Percentiles rank a stretch among this genome's conserved stretches.
Conservation (phyloP, 805 yeast genomes). For the Myxozyma lipomycoides region DNA sequence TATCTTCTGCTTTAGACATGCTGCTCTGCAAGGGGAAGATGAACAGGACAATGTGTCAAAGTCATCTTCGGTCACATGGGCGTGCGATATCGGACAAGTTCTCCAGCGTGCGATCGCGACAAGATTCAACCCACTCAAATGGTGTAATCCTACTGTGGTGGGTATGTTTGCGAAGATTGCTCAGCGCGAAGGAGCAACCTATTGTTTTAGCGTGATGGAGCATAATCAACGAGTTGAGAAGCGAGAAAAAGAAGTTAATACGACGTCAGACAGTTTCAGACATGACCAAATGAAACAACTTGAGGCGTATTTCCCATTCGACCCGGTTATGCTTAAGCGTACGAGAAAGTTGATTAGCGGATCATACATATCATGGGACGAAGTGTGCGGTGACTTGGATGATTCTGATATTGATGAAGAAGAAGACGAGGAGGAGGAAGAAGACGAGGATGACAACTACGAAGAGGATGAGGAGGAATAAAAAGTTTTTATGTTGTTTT, state of each 20-base stretch:
- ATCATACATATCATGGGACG: conserved; percentile 78
- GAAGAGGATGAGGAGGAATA: conserved; percentile 33
- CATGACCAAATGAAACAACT: conserved; percentile 45
- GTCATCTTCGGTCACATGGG: conserved; percentile 52
- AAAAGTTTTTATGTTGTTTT: no score
- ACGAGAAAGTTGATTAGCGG: conserved; percentile 53
- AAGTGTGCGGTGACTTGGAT: conserved; percentile 56
- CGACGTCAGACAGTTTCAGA: background rate
- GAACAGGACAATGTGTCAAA: conserved; percentile 32
- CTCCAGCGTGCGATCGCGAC: conserved; percentile 82
- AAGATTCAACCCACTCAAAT: conserved; percentile 88
- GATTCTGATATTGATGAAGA: conserved; percentile 46
- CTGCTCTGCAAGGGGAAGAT: conserved; percentile 45
- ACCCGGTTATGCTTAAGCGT: conserved; percentile 72
- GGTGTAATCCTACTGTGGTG: conserved; percentile 90
- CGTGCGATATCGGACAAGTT: conserved; percentile 73
- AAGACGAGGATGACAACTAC: conserved; percentile 34
- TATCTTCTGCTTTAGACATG: conserved; percentile 85
- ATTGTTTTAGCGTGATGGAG: conserved; percentile 89
- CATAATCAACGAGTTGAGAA: conserved; percentile 65
- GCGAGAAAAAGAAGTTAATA: background rate
- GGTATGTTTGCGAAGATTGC: conserved; percentile 90
- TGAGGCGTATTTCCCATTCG: conserved; percentile 95
- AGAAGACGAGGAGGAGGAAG: conserved; percentile 41
- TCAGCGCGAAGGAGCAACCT: conserved; percentile 82